Evolutionary conservation across 768 basidiomycete species (phyloP).

Genomic region (Naganishia friedmannii): DNA sequence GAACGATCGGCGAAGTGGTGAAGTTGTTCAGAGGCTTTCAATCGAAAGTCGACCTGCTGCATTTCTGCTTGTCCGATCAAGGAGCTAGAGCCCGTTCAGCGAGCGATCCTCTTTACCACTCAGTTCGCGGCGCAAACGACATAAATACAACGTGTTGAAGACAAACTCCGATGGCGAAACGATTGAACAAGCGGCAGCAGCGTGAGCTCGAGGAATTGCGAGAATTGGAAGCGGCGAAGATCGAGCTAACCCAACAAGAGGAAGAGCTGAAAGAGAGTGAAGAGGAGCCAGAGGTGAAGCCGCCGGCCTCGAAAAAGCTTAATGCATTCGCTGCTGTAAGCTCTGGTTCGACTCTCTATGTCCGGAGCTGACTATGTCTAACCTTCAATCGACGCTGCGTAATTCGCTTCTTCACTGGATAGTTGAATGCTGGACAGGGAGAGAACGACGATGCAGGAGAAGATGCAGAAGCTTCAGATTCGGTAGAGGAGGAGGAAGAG

Average conservation of each 20-base stretch:
- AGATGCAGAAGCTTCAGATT: slow-evolving; percentile 36
- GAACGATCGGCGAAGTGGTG: neutral
- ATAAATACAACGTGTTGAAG: neutral
- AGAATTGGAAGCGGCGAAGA: slow-evolving; percentile 50
- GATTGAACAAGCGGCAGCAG: slow-evolving; percentile 77
- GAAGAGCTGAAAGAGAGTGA: slow-evolving; percentile 30
- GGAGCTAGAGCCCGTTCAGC: neutral
- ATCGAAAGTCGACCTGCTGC: neutral
- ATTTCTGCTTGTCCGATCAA: too few species aligned
- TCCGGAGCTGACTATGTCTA: neutral
- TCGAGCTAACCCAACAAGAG: slow-evolving; percentile 22
- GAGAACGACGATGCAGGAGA: slow-evolving; percentile 38
- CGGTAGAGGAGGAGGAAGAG: slow-evolving; percentile 33
- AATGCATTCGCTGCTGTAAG: slow-evolving; percentile 50
- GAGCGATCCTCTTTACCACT: neutral
- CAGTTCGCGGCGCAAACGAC: neutral
- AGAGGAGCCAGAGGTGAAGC: slow-evolving; percentile 31
- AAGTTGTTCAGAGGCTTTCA: neutral
- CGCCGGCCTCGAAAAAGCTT: slow-evolving; percentile 26
- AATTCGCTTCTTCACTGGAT: neutral
- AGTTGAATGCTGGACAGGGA: slow-evolving; percentile 32
- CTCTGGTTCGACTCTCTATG: neutral
- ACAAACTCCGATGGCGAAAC: slow-evolving; percentile 41
- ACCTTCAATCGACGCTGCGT: neutral
- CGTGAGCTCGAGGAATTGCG: slow-evolving; percentile 77